These are phyloP conservation scores for Bisporella sp. DNA, from an alignment of 2,329 filamentous ascomycete genomes.

Conservation along the genomic window DNA sequence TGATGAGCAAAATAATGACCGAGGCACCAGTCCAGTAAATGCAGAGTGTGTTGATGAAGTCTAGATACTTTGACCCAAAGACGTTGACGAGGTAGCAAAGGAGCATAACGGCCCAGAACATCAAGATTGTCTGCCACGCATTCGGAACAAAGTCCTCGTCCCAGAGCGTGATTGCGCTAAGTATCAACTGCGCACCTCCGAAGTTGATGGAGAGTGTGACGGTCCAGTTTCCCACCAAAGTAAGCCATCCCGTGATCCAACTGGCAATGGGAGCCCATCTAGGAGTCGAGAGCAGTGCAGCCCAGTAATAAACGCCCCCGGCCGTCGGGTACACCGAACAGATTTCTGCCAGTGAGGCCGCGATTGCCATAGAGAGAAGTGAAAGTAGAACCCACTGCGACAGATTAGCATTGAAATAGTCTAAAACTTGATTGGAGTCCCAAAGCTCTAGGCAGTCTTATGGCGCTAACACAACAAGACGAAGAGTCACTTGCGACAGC, in stretches of 20 bases:
- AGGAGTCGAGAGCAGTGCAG: conserved; percentile 46
- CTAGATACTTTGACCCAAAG: conserved; percentile 53
- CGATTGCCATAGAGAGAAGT: conserved; percentile 51
- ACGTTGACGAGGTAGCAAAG: conserved; percentile 58
- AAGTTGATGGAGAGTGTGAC: conserved; percentile 48
- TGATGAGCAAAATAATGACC: conserved; percentile 62
- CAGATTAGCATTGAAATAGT: too few species aligned
- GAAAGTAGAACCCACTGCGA: conserved; percentile 54
- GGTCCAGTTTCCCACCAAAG: conserved; percentile 33
- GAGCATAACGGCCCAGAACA: conserved; percentile 66
- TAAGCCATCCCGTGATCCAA: conserved; percentile 42
- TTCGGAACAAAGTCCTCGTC: conserved; percentile 62
- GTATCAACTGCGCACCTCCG: conserved; percentile 45
- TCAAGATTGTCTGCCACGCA: conserved; percentile 62
- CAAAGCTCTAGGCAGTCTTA: too few species aligned
- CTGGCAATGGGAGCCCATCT: conserved; percentile 34
- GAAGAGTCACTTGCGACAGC: too few species aligned
- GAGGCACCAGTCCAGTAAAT: conserved; percentile 65
- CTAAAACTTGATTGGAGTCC: too few species aligned
- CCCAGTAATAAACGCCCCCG: conserved; percentile 51
- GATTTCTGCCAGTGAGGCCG: conserved; percentile 51
- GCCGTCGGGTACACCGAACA: conserved; percentile 48
- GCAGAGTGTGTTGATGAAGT: conserved; percentile 65
- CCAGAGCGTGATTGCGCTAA: conserved; percentile 51
- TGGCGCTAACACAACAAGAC: too few species aligned